These are phyloP conservation scores for Globisporangium canariense DNA, from an alignment of 352 stramenopile genomes.

Conservation along the genomic window DNA sequence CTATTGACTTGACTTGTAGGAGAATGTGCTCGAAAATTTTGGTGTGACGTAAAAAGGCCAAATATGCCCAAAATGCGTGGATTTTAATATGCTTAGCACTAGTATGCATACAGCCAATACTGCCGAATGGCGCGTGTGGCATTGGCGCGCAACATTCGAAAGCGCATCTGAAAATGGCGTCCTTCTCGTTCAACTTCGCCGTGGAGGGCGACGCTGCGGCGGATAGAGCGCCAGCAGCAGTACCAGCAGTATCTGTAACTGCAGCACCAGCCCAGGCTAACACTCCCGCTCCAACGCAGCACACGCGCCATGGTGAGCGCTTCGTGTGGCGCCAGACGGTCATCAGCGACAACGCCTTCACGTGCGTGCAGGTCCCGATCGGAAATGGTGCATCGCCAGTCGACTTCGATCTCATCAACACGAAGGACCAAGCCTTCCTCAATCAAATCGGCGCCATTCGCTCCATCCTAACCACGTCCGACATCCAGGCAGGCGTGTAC, in stretches of 20 bases:
- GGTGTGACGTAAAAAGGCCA: too few species aligned
- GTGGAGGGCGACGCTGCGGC: slow-evolving; percentile 23
- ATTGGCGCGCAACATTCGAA: neutral
- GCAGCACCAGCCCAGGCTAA: neutral
- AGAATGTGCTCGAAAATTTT: too few species aligned
- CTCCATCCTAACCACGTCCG: slow-evolving; percentile 66
- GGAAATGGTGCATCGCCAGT: slow-evolving; percentile 13
- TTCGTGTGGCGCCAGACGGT: slow-evolving; percentile 31
- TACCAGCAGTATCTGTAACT: neutral
- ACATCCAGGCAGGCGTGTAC: slow-evolving; percentile 77
- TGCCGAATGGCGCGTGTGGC: too few species aligned
- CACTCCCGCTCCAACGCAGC: slow-evolving; percentile 4
- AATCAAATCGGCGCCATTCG: slow-evolving; percentile 54
- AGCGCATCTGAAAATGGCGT: slow-evolving; percentile 14
- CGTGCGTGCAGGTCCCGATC: slow-evolving; percentile 28
- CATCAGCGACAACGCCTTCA: slow-evolving; percentile 20
- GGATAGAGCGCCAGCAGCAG: neutral
- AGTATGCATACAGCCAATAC: too few species aligned
- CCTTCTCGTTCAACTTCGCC: slow-evolving; percentile 75
- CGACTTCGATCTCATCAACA: slow-evolving; percentile 66
- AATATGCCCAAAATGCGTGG: too few species aligned
- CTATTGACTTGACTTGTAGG: too few species aligned
- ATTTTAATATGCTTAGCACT: too few species aligned
- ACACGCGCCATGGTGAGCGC: slow-evolving; percentile 48
- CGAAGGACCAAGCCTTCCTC: slow-evolving; percentile 44